phyloP scores from a whole-genome alignment of 2,329 filamentous ascomycete genomes.

The Parasarocladium wereldwijsianum region DNA sequence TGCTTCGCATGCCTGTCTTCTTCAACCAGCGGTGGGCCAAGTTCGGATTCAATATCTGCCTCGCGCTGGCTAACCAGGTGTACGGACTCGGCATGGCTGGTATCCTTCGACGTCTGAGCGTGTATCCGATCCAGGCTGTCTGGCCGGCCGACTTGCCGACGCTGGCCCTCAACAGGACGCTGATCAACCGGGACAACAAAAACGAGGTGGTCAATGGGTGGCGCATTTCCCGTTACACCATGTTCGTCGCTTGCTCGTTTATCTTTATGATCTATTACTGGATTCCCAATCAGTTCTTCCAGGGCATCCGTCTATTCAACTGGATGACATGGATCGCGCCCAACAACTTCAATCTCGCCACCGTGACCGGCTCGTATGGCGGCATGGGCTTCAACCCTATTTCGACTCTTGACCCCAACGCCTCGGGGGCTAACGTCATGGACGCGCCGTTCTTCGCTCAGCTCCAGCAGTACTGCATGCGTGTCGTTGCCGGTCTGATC shows the following conservation, averaged over 20 bases:
- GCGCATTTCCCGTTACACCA: slow-evolving; percentile 26
- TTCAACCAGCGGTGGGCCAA: slow-evolving; percentile 17
- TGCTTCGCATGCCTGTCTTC: slow-evolving; percentile 15
- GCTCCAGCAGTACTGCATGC: slow-evolving; percentile 18
- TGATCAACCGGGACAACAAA: slow-evolving; percentile 17
- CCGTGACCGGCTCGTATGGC: slow-evolving; percentile 24
- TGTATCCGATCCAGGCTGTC: slow-evolving; percentile 19
- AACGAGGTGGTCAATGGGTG: slow-evolving; percentile 25
- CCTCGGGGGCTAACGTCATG: slow-evolving; percentile 15
- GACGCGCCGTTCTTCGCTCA: slow-evolving; percentile 24
- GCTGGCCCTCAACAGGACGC: slow-evolving; percentile 18
- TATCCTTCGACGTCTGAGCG: slow-evolving; percentile 17
- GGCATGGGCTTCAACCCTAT: slow-evolving; percentile 33
- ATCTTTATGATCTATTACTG: slow-evolving; percentile 31
- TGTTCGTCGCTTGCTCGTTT: slow-evolving; percentile 23
- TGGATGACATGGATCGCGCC: slow-evolving; percentile 38
- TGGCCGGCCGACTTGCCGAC: slow-evolving; percentile 19
- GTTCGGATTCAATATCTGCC: slow-evolving; percentile 16
- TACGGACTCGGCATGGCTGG: slow-evolving; percentile 19
- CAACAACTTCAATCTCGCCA: slow-evolving; percentile 24
- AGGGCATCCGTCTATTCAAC: slow-evolving; percentile 26
- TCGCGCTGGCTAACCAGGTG: slow-evolving; percentile 17
- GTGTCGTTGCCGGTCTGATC: slow-evolving; percentile 20
- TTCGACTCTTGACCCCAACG: slow-evolving; percentile 36
- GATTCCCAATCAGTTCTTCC: slow-evolving; percentile 31